A percentile compares a stretch with the other conserved stretches of the same genome.
These are phyloP conservation scores for Herpetomonas samuelpessoai DNA, from an alignment of 208 protist species.

Conservation along the genomic window DNA sequence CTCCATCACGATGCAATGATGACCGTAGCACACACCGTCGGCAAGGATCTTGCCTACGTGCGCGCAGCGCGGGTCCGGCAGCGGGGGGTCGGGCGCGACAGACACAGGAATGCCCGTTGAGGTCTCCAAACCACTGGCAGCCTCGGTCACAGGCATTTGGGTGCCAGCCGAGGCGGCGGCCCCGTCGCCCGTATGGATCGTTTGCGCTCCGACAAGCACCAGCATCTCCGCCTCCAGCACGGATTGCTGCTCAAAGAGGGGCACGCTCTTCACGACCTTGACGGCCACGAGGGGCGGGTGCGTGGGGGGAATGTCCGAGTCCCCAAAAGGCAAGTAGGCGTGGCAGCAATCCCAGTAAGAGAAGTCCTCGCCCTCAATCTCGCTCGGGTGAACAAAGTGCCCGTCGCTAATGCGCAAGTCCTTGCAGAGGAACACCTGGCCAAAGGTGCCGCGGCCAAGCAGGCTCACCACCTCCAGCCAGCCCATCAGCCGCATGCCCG, in stretches of 20 bases:
- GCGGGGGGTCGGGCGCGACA: conserved; percentile 26
- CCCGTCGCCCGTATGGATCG: conserved; percentile 12
- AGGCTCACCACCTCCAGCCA: conserved; percentile 82
- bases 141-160: background rate
- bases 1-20: conserved; percentile 92
- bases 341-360: conserved; percentile 84
- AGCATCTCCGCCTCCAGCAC: conserved; percentile 84
- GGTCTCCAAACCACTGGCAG: background rate
- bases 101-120: conserved; percentile 2
- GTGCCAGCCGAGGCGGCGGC: background rate
- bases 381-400: conserved; percentile 65
- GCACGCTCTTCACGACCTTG: conserved; percentile 82
- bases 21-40: conserved; percentile 74
- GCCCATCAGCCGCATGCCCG: conserved; percentile 78
- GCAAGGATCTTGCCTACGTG: conserved; percentile 68
- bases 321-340: conserved; percentile 70
- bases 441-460: conserved; percentile 77
- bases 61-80: conserved; percentile 53
- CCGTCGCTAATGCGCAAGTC: conserved; percentile 67
- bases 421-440: conserved; percentile 86
- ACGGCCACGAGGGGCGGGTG: conserved; percentile 73
- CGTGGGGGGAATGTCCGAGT: conserved; percentile 51
- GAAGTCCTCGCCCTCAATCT: conserved; percentile 76
- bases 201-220: conserved; percentile 74
- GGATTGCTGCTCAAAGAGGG: conserved; percentile 73